Evolutionary conservation across 2,329 filamentous ascomycete species (phyloP), one percentile per base, ranked within the genome.

Genomic region (Plectosphaerella cucumerina): DNA sequence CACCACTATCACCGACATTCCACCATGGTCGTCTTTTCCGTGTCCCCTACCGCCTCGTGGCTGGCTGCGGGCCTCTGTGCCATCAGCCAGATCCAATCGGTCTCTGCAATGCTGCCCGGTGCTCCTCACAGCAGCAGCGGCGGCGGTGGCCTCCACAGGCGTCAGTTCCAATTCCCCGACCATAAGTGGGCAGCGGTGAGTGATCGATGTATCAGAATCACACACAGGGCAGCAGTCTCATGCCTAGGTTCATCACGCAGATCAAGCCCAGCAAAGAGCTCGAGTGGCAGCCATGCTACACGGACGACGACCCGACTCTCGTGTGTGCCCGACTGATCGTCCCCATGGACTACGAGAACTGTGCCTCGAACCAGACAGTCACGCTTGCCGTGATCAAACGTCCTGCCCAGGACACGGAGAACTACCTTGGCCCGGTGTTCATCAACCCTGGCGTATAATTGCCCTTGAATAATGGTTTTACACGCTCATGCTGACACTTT

Each of bases 231-330:
- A 31, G 26, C 35, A 39, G 14, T 20, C 39, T 42, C 39, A 12
- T 12, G 6, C 17, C 18, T 18, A 18, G 20, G n/a, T 10, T 39
- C 35, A 11, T 39, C n/a, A 42, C 9, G 14, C 44, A 48, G 46
- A 41, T 48, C 22, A 41, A 34, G 5, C 33, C 46, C n/a, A 48
- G 21, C 21, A 37, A n/a, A 15, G 12, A 10, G 6, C 34, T 48
- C 15, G 21, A 48, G n/a, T 48, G 46, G 46, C 21, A 41, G 12
- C 21, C 34, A 17, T 48, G 46, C 22, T 48, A 41, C 35, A n/a
- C 12, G 3, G 35, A 48, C 20, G 26, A 31, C 8, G 26, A 31
- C 9, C 2, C 26, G 26, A n/a, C 2, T 18, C n/a, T 20, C 14
- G 8, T 41, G 22, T 48, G 46, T n/a, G 46, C 46, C 12, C 21